Evolutionary conservation across 768 basidiomycete genomes (phyloP), one percentile per base, ranked within the genome.

Genomic region (Termitomyces eurrhizus): DNA sequence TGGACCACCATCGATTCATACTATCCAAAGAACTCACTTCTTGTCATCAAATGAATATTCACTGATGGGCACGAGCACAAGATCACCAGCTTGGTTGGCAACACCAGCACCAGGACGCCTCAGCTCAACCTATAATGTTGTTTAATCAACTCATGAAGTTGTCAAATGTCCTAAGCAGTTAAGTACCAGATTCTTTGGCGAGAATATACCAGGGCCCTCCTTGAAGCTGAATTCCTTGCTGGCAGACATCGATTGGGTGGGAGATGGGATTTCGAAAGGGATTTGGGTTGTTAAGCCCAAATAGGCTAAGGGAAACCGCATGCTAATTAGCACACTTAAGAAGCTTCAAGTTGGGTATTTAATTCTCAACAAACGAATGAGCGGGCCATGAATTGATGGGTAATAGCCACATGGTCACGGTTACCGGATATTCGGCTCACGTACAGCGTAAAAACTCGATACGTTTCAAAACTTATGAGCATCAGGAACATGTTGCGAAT

Each of bases 11-110:
- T 46, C 12, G 12, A 26, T 33, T 21, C 39, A 33, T 42, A 32
- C 41, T 37, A 24, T 46, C 26, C 42, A 54, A 39, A 42, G 24
- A 33, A 72, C 86, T 70, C 65, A 93, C 90, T 87, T 87, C 70
- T 89, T 86, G 59, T 89, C 85, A 53, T 86, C 77, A 60, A 92
- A 81, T 13, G 87, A 87, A 70, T 86, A 90, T 71, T 86, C 83
- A 73, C 81, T 85, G 68, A 85, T 77, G 3, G 87, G 77, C 21
- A 90, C 77, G 60, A 92, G 69, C 26, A 85, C 83, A 65, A 95
- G 73, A 72, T 90, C 86, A 26, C 89, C 92, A 0, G 75, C 78
- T 16, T 77, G 72, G 67, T 92, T 93, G 18, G 90, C 80, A n/a
- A 84, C 74, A 7, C 87, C 89, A 13, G 67, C 69, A 2, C 86